Evolutionary conservation across 768 basidiomycete genomes (phyloP).

Genomic region (Rhodocollybia butyracea): DNA sequence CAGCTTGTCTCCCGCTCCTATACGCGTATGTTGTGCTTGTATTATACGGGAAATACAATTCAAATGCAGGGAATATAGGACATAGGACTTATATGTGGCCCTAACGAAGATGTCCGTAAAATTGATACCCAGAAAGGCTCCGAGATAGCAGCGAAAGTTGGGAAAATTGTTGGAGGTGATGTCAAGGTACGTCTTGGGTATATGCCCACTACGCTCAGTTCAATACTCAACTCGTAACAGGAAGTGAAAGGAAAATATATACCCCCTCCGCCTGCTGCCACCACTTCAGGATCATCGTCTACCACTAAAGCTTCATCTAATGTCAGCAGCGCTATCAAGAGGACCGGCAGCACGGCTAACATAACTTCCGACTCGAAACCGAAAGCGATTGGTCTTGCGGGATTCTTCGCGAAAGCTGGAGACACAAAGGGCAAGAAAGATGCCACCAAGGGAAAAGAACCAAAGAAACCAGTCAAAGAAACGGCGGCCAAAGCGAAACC

Average conservation of each 20-base stretch:
- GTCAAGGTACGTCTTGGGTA: conserved; percentile 37
- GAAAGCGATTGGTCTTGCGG: conserved; percentile 9
- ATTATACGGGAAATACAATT: background rate
- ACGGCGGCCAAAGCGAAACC: background rate
- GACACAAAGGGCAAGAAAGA: conserved; percentile 16
- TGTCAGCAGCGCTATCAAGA: conserved; percentile 15
- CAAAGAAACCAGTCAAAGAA: background rate
- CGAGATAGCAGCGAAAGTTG: conserved; percentile 38
- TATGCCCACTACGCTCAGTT: background rate
- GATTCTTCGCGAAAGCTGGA: conserved; percentile 26
- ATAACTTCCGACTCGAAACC: conserved; percentile 22
- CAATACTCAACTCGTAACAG: background rate
- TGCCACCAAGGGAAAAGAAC: conserved; percentile 7
- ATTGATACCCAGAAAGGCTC: conserved; percentile 39
- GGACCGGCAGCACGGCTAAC: conserved; percentile 16
- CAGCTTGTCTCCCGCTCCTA: conserved; percentile 61
- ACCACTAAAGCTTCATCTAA: background rate
- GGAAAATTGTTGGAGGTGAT: conserved; percentile 46
- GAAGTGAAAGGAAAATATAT: conserved; percentile 4
- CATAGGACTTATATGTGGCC: conserved; percentile 38
- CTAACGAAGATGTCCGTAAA: conserved; percentile 31
- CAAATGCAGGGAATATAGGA: conserved; percentile 30
- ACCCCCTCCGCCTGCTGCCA: conserved; percentile 22
- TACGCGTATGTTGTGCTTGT: conserved; percentile 46
- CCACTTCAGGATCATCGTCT: background rate